A percentile compares a stretch with the other conserved stretches of the same genome.
Evolutionary conservation across 306 rosid species (phyloP).

Genomic region (Citrullus amarus): DNA sequence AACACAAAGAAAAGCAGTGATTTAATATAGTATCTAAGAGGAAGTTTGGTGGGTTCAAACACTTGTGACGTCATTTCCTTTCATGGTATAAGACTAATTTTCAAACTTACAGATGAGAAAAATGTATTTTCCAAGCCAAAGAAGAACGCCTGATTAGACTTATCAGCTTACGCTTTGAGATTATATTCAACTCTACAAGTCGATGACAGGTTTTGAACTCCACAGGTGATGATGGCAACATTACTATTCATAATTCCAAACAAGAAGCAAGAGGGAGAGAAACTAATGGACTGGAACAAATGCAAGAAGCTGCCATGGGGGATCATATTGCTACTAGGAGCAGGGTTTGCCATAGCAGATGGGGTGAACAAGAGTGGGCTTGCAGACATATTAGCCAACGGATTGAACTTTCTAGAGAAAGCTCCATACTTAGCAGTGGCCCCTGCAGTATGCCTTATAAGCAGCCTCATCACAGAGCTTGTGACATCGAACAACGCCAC

Average conservation of each 20-base stretch:
- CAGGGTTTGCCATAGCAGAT: slow-evolving; percentile 86
- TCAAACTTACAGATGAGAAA: not conserved
- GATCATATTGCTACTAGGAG: slow-evolving; percentile 67
- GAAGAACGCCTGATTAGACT: not conserved
- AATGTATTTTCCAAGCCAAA: not conserved
- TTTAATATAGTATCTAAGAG: not conserved
- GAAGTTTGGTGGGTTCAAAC: not conserved
- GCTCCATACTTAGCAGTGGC: slow-evolving; percentile 60
- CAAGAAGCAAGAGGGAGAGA: slow-evolving; percentile 63
- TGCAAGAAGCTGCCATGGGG: slow-evolving; percentile 87
- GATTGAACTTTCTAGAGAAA: slow-evolving; percentile 41
- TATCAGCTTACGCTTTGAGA: not conserved
- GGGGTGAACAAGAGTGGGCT: slow-evolving; percentile 70
- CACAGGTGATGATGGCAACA: slow-evolving; percentile 68
- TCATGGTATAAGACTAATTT: no score
- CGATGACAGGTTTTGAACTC: not conserved
- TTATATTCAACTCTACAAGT: not conserved
- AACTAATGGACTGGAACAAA: slow-evolving; percentile 83
- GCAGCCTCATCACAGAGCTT: slow-evolving; percentile 70
- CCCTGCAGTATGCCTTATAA: slow-evolving; percentile 47
- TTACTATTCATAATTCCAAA: slow-evolving; percentile 76
- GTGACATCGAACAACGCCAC: slow-evolving; percentile 70
- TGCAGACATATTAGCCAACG: slow-evolving; percentile 45
- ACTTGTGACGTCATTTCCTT: not conserved
- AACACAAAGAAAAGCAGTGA: not conserved